phyloP scores from a whole-genome alignment of 768 basidiomycete species.

The Pisolithus orientalis region DNA sequence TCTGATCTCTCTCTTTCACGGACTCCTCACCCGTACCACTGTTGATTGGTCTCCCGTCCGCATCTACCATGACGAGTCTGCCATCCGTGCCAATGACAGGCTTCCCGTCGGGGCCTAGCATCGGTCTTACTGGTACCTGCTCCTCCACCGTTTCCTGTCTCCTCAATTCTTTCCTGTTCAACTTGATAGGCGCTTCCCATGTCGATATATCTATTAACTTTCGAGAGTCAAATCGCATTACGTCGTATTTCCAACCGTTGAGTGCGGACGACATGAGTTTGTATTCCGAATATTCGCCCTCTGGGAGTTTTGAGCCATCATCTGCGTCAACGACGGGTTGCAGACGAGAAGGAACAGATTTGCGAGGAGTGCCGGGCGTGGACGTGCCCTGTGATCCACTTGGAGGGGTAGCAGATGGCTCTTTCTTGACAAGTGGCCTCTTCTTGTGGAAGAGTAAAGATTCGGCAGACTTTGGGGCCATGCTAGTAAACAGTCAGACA shows the following conservation, averaged over 20 bases:
- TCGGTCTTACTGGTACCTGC: constrained; percentile 57
- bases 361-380: constrained; percentile 24
- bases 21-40: constrained; percentile 25
- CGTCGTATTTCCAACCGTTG: constrained; percentile 87
- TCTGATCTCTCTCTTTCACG: constrained; percentile 31
- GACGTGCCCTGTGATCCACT: constrained; percentile 7
- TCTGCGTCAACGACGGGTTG: constrained; percentile 43
- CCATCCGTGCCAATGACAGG: constrained; percentile 76
- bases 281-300: constrained; percentile 69
- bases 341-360: constrained; percentile 33
- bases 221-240: constrained; percentile 85
- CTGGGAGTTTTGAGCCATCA: constrained; percentile 50
- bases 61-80: constrained; percentile 74
- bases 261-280: constrained; percentile 71
- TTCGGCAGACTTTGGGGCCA: constrained; percentile 31
- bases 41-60: constrained; percentile 64
- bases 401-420: constrained; percentile 6
- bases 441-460: constrained; percentile 68
- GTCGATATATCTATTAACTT: constrained; percentile 61
- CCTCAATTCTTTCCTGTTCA: constrained; percentile 80
- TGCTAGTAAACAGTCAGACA: neutral
- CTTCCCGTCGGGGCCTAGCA: constrained; percentile 81
- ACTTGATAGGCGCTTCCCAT: constrained; percentile 73
- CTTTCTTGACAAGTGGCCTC: constrained; percentile 33
- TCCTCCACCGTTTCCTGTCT: constrained; percentile 35